phyloP scores from a whole-genome alignment of 495 filamentous ascomycete genomes.

The Penicillium lagena region DNA sequence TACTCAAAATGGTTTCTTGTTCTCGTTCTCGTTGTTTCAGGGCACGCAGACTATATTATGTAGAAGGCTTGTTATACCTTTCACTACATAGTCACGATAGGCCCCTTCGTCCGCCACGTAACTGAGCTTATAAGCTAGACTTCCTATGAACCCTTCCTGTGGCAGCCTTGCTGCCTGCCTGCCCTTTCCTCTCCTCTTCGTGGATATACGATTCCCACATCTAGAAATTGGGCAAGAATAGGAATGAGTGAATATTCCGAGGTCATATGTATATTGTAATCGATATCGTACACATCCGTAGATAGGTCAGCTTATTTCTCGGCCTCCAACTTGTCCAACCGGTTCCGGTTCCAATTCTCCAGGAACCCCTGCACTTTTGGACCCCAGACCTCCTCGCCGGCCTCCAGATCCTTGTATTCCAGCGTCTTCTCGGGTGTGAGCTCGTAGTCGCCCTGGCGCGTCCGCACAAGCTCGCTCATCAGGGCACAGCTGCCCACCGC shows the following conservation, averaged over 20 bases:
- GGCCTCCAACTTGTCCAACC: constrained; percentile 13
- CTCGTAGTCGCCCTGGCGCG: constrained; percentile 72
- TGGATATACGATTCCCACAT: too few species aligned
- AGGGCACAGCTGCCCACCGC: constrained; percentile 73
- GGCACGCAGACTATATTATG: too few species aligned
- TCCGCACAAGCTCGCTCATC: constrained; percentile 81
- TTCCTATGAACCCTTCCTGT: too few species aligned
- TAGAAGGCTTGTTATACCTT: constrained; percentile 1
- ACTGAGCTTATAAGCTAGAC: too few species aligned
- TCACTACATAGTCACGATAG: not conserved
- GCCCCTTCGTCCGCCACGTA: too few species aligned
- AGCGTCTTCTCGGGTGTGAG: constrained; percentile 61
- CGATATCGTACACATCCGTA: too few species aligned
- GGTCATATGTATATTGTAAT: too few species aligned
- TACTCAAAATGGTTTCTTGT: not conserved
- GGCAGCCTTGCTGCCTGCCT: too few species aligned
- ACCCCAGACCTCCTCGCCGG: constrained; percentile 78
- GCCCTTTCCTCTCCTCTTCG: too few species aligned
- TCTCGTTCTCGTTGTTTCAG: not conserved
- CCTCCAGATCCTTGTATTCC: constrained; percentile 72
- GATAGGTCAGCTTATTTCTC: constrained; percentile 4
- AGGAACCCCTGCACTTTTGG: constrained; percentile 65
- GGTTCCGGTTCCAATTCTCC: constrained; percentile 49
- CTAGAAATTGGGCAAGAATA: too few species aligned
- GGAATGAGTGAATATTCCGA: too few species aligned